Conservation (phyloP, 805 yeast genomes). For the Kodamaea hsintzibuensis region DNA sequence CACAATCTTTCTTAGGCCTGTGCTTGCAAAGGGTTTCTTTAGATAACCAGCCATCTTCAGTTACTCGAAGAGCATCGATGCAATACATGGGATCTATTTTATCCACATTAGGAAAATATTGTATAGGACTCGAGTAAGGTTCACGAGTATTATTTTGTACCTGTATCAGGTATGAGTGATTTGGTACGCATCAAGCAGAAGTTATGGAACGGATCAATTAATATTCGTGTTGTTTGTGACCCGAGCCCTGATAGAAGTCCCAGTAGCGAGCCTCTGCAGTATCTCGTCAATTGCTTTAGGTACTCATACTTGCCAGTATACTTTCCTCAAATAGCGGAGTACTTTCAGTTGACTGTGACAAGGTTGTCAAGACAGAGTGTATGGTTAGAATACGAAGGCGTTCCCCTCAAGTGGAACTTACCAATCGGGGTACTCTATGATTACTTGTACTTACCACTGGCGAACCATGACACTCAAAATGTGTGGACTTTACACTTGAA, state of each 20-base stretch:
- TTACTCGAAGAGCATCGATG: background rate
- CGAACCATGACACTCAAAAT: slow-evolving; percentile 34
- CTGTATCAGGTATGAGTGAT: background rate
- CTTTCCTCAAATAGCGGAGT: slow-evolving; percentile 35
- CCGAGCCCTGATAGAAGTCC: background rate
- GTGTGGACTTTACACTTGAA: slow-evolving; percentile 40
- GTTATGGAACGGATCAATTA: slow-evolving; percentile 58
- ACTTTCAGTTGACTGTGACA: slow-evolving; percentile 32
- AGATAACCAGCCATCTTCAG: background rate
- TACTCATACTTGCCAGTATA: slow-evolving; percentile 47
- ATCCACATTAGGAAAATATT: background rate
- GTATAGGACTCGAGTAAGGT: background rate
- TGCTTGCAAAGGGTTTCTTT: background rate
- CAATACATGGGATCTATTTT: background rate
- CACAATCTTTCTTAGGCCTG: background rate
- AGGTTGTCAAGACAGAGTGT: slow-evolving; percentile 14
- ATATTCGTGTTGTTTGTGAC: slow-evolving; percentile 23
- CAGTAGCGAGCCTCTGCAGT: slow-evolving; percentile 12
- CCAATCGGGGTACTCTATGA: slow-evolving; percentile 76
- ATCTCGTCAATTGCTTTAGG: slow-evolving; percentile 29
- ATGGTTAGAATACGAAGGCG: slow-evolving; percentile 70
- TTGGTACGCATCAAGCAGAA: slow-evolving; percentile 27
- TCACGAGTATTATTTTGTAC: background rate
- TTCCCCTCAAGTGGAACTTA: slow-evolving; percentile 72
- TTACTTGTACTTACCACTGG: slow-evolving; percentile 35